Conservation (phyloP, 2,329 filamentous ascomycete genomes). For the Grosmannia huntii region DNA sequence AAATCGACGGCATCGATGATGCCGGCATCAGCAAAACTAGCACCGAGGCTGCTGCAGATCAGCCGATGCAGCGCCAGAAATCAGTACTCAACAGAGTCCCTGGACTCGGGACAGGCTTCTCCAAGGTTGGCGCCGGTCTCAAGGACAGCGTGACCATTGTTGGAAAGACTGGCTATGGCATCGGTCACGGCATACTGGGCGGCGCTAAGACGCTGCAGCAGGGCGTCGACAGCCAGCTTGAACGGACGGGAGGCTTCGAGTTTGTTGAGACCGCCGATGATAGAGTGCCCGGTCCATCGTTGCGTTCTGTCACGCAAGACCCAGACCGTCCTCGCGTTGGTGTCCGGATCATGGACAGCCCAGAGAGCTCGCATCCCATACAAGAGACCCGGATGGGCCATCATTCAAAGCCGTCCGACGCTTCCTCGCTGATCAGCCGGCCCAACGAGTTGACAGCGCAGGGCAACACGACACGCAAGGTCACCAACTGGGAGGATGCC, state of each 20-base stretch:
- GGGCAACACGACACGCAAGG: constrained; percentile 40
- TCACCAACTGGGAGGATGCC: constrained; percentile 35
- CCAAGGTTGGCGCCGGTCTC: constrained; percentile 29
- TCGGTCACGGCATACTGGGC: constrained; percentile 35
- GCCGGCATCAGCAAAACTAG: constrained; percentile 9
- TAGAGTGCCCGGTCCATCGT: not conserved
- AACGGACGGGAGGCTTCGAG: constrained; percentile 42
- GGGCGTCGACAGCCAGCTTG: constrained; percentile 38
- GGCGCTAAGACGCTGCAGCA: constrained; percentile 33
- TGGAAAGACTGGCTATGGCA: constrained; percentile 34
- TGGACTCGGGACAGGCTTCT: constrained; percentile 24
- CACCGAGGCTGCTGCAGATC: not conserved
- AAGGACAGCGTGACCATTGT: not conserved
- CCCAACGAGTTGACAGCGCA: constrained; percentile 8
- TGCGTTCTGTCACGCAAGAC: constrained; percentile 1
- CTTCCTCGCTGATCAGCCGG: constrained; percentile 10
- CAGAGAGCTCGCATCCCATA: not conserved
- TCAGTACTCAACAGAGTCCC: constrained; percentile 19
- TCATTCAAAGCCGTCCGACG: constrained; percentile 21
- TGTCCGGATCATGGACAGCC: not conserved
- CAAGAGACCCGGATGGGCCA: constrained; percentile 13
- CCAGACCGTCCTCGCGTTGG: not conserved
- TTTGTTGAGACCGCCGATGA: constrained; percentile 14
- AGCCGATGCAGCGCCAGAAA: constrained; percentile 2
- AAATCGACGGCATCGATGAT: constrained; percentile 24